phyloP scores from a whole-genome alignment of 1,284 basidiomycete genomes.

The Coriolopsis trogii region DNA sequence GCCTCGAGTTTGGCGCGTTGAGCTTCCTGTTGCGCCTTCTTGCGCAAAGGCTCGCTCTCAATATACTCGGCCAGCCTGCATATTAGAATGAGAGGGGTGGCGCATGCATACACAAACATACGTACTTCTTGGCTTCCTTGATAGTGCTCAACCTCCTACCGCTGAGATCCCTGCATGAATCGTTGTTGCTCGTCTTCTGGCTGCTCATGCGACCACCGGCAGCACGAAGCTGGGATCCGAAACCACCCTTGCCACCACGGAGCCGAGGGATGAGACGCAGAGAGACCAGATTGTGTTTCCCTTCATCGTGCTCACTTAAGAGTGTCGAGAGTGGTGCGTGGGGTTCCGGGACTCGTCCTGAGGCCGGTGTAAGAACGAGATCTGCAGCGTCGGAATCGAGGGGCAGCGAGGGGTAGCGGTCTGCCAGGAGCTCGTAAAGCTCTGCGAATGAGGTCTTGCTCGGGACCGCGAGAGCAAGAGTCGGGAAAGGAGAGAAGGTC shows the following conservation, averaged over 20 bases:
- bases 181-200: conserved; percentile 93
- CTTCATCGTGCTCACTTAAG: conserved; percentile 21
- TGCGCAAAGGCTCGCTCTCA: conserved; percentile 81
- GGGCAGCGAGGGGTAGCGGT: conserved; percentile 63
- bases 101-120: too few species aligned
- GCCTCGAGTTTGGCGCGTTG: conserved; percentile 86
- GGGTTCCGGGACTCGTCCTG: conserved; percentile 48
- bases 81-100: background rate
- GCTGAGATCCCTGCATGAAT: conserved; percentile 92
- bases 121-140: conserved; percentile 93
- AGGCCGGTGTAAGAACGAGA: conserved; percentile 56
- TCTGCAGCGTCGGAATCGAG: conserved; percentile 35
- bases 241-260: conserved; percentile 95
- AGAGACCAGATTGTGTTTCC: conserved; percentile 45
- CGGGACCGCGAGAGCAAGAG: conserved; percentile 64
- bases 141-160: conserved; percentile 91
- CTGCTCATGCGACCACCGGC: conserved; percentile 98
- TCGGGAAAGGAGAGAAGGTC: conserved; percentile 77
- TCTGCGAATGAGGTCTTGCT: conserved; percentile 50
- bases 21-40: conserved; percentile 79
- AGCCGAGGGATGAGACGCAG: conserved; percentile 73
- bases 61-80: conserved; percentile 87
- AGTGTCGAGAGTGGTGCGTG: conserved; percentile 50
- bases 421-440: conserved; percentile 54
- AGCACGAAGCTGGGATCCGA: conserved; percentile 94